Evolutionary conservation across 495 filamentous ascomycete species (phyloP), one percentile per base, ranked within the genome.

Genomic region (Aspergillus cavernicola): DNA sequence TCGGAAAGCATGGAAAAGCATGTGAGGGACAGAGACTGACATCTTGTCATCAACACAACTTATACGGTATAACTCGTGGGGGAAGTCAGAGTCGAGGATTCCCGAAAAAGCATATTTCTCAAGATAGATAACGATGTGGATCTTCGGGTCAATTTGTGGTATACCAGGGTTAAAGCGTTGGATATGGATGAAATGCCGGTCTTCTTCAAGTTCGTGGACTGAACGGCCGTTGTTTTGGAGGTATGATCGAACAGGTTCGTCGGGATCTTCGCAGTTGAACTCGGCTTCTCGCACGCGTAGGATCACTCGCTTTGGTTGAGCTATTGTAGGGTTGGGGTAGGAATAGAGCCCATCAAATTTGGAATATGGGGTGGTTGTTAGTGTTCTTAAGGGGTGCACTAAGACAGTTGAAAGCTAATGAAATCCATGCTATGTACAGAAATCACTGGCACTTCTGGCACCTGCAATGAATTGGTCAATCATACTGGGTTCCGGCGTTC

Each of bases 171-270:
- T 48, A 3, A 26, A 18, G 1, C 26, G 44, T 35, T 48, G 44
- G 29, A 48, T 11, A n/a, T 48, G 44, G 44, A 48, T 13, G 29
- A 35, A 48, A 48, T 48, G 44, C 1, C 29, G 28, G 15, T 22
- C 20, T 9, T 16, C n/a, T 29, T 35, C 28, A 15, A 33, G 28
- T 22, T 48, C 44, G 1, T 19, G 1, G 8, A 22, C 28, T 8
- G 28, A 22, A 29, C 26, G 44, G 26, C 29, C 20, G 7, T 6
- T 35, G 4, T 4, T 5, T 35, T 35, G 15, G 4, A 48, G 16
- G 29, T 35, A 48, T 18, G 19, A 36, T 35, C 29, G 28, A 35
- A 48, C 29, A 5, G 28, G 18, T 35, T 35, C 29, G 12, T 35
- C 18, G 12, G 19, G 11, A 13, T 35, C 44, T 4, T 12, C 15